Evolutionary conservation across 441 rosid genomes (phyloP).

Genomic region (Arabidopsis hybrid): DNA sequence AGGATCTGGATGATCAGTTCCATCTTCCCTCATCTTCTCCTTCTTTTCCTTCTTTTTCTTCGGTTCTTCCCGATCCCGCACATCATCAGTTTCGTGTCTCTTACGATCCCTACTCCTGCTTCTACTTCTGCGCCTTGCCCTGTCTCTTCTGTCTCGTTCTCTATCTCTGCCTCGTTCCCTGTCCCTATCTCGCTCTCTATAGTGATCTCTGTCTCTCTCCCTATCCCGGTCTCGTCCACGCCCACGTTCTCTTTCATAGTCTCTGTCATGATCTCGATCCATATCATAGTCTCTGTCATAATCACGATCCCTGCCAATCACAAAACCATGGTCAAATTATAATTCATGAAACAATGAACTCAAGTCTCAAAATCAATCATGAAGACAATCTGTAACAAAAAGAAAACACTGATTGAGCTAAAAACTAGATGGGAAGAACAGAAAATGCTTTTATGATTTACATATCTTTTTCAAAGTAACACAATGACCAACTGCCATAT

Average conservation of each 20-base stretch:
- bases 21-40: slow-evolving; percentile 74
- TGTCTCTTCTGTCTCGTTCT: slow-evolving; percentile 61
- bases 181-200: slow-evolving; percentile 49
- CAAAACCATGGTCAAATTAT: slow-evolving; percentile 21
- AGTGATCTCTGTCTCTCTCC: slow-evolving; percentile 51
- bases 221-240: slow-evolving; percentile 54
- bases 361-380: slow-evolving; percentile 9
- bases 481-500: background rate
- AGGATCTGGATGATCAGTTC: slow-evolving; percentile 71
- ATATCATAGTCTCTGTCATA: slow-evolving; percentile 70
- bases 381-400: background rate
- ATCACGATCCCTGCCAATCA: slow-evolving; percentile 48
- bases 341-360: slow-evolving; percentile 6
- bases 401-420: background rate
- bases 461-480: background rate
- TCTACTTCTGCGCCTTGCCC: slow-evolving; percentile 77
- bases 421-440: background rate
- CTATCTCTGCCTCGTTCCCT: slow-evolving; percentile 50
- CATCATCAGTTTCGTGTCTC: slow-evolving; percentile 60
- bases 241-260: slow-evolving; percentile 59
- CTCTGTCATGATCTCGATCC: slow-evolving; percentile 68
- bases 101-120: slow-evolving; percentile 82
- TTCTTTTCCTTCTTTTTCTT: slow-evolving; percentile 70
- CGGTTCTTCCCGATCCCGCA: slow-evolving; percentile 54
- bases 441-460: background rate